These are phyloP conservation scores for Cladosporium sp. DNA, from an alignment of 2,329 filamentous ascomycete genomes.

Conservation along the genomic window DNA sequence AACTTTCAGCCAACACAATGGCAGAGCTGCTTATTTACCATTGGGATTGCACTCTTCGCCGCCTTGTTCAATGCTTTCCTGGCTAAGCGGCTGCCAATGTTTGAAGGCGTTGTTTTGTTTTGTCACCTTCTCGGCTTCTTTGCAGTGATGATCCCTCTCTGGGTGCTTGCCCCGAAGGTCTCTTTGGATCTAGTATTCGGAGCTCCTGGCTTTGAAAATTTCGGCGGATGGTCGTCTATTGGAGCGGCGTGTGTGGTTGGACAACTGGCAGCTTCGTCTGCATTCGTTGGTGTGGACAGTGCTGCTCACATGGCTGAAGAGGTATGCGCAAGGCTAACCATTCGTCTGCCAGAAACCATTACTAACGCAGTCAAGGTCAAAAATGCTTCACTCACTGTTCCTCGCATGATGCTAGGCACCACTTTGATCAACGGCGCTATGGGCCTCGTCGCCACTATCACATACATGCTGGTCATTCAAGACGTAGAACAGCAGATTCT, in stretches of 20 bases:
- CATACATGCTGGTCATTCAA: conserved; percentile 22
- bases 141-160: conserved; percentile 29
- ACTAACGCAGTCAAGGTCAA: no score
- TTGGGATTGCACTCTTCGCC: conserved; percentile 21
- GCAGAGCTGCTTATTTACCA: conserved; percentile 42
- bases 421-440: conserved; percentile 38
- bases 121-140: conserved; percentile 29
- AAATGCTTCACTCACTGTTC: conserved; percentile 29
- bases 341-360: no score
- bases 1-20: conserved; percentile 24
- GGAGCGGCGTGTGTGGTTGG: conserved; percentile 24
- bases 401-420: conserved; percentile 37
- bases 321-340: no score
- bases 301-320: conserved; percentile 23
- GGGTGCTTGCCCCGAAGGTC: conserved; percentile 25
- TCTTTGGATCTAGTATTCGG: conserved; percentile 22
- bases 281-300: conserved; percentile 12
- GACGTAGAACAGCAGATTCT: conserved; percentile 15
- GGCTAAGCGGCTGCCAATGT: conserved; percentile 23
- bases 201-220: conserved; percentile 21
- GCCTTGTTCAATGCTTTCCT: conserved; percentile 28
- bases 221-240: conserved; percentile 25
- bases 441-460: conserved; percentile 39
- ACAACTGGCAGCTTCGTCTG: conserved; percentile 18
- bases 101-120: conserved; percentile 29